Conservation (phyloP, 2,329 filamentous ascomycete species). For the Xylariomycetidae sp. region DNA sequence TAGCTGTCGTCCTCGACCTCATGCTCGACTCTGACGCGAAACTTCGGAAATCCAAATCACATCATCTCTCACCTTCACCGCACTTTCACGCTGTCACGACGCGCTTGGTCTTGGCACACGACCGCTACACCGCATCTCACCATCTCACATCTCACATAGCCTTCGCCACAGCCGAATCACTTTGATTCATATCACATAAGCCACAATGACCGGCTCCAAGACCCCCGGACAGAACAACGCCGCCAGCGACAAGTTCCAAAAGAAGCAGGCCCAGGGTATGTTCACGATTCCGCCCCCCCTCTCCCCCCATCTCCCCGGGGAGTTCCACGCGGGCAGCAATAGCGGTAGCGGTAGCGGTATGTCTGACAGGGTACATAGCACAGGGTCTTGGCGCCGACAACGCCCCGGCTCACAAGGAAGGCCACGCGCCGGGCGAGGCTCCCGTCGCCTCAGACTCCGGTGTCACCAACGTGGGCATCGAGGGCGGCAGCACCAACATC, state of each 20-base stretch:
- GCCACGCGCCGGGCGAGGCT: conserved; percentile 17
- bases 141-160: too few relatives aligned
- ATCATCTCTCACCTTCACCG: too few relatives aligned
- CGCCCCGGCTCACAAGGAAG: conserved; percentile 19
- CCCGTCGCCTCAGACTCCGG: conserved; percentile 20
- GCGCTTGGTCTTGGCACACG: too few relatives aligned
- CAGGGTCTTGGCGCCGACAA: conserved; percentile 21
- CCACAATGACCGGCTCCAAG: conserved; percentile 17
- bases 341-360: too few relatives aligned
- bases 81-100: too few relatives aligned
- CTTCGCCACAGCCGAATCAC: conserved; percentile 1
- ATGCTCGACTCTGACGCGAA: too few relatives aligned
- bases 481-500: conserved; percentile 16
- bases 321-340: too few relatives aligned
- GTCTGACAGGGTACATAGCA: conserved; percentile 6
- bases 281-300: background rate
- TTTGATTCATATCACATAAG: too few relatives aligned
- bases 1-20: too few relatives aligned
- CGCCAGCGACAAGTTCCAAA: conserved; percentile 20
- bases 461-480: conserved; percentile 14
- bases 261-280: conserved; percentile 18
- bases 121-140: too few relatives aligned
- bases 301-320: background rate
- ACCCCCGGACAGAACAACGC: conserved; percentile 19
- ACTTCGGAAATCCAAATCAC: too few relatives aligned